Conservation (phyloP, 768 basidiomycete species). For the Panus rudis region DNA sequence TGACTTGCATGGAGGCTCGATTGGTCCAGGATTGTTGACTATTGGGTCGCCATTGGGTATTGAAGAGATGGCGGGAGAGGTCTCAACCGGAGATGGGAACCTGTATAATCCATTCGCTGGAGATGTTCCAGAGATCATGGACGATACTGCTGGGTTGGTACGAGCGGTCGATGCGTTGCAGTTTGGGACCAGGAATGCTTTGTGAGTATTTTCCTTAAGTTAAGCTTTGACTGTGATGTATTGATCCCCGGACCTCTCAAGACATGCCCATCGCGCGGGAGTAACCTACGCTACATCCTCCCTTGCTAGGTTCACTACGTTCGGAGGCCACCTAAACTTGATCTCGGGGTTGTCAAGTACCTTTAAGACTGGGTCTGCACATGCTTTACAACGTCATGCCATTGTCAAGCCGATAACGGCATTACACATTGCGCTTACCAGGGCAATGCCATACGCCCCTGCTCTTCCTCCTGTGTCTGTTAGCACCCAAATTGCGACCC, state of each 20-base stretch:
- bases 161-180: slow-evolving; percentile 70
- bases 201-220: slow-evolving; percentile 39
- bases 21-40: slow-evolving; percentile 61
- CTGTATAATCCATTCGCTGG: slow-evolving; percentile 47
- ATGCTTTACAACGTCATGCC: slow-evolving; percentile 33
- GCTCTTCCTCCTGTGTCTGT: slow-evolving; percentile 36
- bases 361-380: slow-evolving; percentile 34
- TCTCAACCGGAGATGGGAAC: slow-evolving; percentile 62
- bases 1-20: slow-evolving; percentile 66
- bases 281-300: slow-evolving; percentile 38
- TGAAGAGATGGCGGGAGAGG: slow-evolving; percentile 60
- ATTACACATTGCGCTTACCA: slow-evolving; percentile 34
- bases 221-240: slow-evolving; percentile 1
- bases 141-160: slow-evolving; percentile 44
- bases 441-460: slow-evolving; percentile 17
- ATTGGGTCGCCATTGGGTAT: slow-evolving; percentile 70
- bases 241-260: slow-evolving; percentile 17
- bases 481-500: slow-evolving; percentile 73
- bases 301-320: slow-evolving; percentile 23
- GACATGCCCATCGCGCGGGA: slow-evolving; percentile 56
- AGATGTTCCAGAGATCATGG: slow-evolving; percentile 42
- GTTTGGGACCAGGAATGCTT: slow-evolving; percentile 60
- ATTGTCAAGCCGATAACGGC: slow-evolving; percentile 38
- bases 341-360: slow-evolving; percentile 37
- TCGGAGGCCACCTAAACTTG: slow-evolving; percentile 20